Base-by-base conservation (phyloP, 2,329 filamentous ascomycete species). In the Neopestalotiopsis clavispora region DNA sequence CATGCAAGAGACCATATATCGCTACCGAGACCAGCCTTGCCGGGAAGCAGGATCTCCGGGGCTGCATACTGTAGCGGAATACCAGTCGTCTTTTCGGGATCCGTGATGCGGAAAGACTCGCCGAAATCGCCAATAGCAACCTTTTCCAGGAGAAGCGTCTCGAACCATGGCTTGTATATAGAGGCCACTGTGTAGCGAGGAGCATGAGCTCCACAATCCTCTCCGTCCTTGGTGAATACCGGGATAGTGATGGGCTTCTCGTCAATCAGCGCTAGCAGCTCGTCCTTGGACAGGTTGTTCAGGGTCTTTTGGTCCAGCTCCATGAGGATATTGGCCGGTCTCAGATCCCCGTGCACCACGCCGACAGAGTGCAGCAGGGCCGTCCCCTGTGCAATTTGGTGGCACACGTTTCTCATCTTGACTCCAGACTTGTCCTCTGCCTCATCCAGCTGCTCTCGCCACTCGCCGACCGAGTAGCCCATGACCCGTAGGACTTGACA, bases 331-430 rank as follows among this genome's bases (percentile, higher is more conserved):
- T 61, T 68, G 52, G n/a, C 14, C 12, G 38, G 64, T 17, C 42
- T 23, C 62, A 68, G 65, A 56, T 66, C 67, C 28, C 67, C 67
- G 57, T 68, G 67, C 56, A 62, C 65, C 14, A 68, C 49, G 28
- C 62, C 63, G 56, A 59, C 34, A 9, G 12, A 12, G 30, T 61
- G 56, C 1, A 30, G 30, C 23, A 59, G 30, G 30, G 23, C 23
- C 20, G 30, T 28, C 20, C 49, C 60, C 42, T 30, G 20, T 2
- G 34, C 67, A 10, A 40, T 57, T 13, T 68, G 67, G 14, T 38
- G n/a, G 38, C 64, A 57, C 32, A 66, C 9, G 4, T 57, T 4
- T 30, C 38, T 61, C 49, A 68, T 38, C 10, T 38, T 66, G 3
- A 14, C 30, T 14, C 3, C 34, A 17, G 52, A 56, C 32, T 60